phyloP scores from a whole-genome alignment of 768 basidiomycete genomes.

The Naganishia kalamii region DNA sequence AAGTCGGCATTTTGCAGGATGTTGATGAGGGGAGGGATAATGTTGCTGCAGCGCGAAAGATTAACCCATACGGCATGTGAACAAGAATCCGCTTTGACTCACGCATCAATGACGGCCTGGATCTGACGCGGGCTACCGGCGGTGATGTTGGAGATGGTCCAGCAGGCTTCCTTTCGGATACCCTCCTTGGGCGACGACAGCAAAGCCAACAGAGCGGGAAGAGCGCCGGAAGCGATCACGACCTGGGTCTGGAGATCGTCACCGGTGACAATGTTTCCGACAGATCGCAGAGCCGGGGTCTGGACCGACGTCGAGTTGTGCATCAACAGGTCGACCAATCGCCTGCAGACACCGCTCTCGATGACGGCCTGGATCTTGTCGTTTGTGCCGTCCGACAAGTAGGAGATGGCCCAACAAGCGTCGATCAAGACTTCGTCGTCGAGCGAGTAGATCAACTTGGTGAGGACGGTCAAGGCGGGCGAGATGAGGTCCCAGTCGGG shows the following conservation, averaged over 20 bases:
- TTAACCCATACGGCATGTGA: slow-evolving; percentile 84
- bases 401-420: slow-evolving; percentile 99
- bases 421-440: slow-evolving; percentile 99
- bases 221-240: slow-evolving; percentile 93
- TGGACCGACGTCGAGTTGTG: slow-evolving; percentile 73
- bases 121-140: slow-evolving; percentile 96
- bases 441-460: slow-evolving; percentile 95
- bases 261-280: slow-evolving; percentile 98
- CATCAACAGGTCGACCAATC: slow-evolving; percentile 95
- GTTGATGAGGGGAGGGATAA: slow-evolving; percentile 96
- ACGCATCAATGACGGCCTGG: slow-evolving; percentile 90
- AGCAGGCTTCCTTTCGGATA: slow-evolving; percentile 98
- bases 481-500: slow-evolving; percentile 98
- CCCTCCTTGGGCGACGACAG: slow-evolving; percentile 96
- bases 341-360: slow-evolving; percentile 93
- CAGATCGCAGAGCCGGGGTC: slow-evolving; percentile 94
- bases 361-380: slow-evolving; percentile 99
- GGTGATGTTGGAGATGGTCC: slow-evolving; percentile 99
- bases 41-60: slow-evolving; percentile 53
- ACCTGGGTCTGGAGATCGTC: slow-evolving; percentile 99
- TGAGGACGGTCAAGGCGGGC: slow-evolving; percentile 90
- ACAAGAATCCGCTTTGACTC: slow-evolving; percentile 58
- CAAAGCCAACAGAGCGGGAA: slow-evolving; percentile 85
- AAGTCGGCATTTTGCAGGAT: slow-evolving; percentile 96
- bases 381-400: slow-evolving; percentile 95